Evolutionary conservation across 2,329 filamentous ascomycete species (phyloP).

Genomic region (Ophiocordyceps australis): DNA sequence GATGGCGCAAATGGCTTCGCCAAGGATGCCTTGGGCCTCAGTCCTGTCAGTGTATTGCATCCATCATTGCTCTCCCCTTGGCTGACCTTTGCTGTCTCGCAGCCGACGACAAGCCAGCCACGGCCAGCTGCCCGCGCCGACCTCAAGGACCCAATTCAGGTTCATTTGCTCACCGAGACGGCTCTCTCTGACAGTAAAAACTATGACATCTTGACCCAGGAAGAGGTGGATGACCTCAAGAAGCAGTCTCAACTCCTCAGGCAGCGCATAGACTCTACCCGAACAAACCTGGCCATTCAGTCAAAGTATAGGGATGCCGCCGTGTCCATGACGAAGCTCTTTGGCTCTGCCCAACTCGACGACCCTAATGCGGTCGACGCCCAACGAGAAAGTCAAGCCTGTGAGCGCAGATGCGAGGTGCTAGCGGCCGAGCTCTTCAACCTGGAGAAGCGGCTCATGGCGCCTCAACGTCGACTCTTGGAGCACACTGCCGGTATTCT

Average conservation of each 20-base stretch:
- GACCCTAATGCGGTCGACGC: slow-evolving; percentile 37
- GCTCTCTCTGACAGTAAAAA: slow-evolving; percentile 75
- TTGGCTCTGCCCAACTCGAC: slow-evolving; percentile 40
- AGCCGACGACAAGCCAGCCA: slow-evolving; percentile 32
- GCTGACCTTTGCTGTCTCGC: slow-evolving; percentile 3
- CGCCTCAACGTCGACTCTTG: slow-evolving; percentile 57
- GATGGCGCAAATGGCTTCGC: slow-evolving; percentile 14
- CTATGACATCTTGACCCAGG: slow-evolving; percentile 74
- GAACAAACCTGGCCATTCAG: slow-evolving; percentile 72
- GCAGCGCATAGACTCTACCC: slow-evolving; percentile 64
- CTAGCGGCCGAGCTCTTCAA: slow-evolving; percentile 64
- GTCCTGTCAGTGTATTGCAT: slow-evolving; percentile 28
- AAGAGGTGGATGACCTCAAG: slow-evolving; percentile 83
- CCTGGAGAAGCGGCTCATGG: slow-evolving; percentile 59
- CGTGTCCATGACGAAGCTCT: slow-evolving; percentile 66
- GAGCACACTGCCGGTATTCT: slow-evolving; percentile 87
- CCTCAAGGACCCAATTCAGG: slow-evolving; percentile 56
- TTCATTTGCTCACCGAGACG: slow-evolving; percentile 86
- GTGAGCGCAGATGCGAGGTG: slow-evolving; percentile 70
- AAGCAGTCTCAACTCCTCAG: slow-evolving; percentile 60
- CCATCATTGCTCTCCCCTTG: not conserved
- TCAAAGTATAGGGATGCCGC: slow-evolving; percentile 90
- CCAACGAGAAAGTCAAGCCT: slow-evolving; percentile 56
- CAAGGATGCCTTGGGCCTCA: slow-evolving; percentile 29
- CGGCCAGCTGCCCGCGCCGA: slow-evolving; percentile 40